phyloP scores from a whole-genome alignment of 2,329 filamentous ascomycete species.

The Rutstroemia sydowiana region DNA sequence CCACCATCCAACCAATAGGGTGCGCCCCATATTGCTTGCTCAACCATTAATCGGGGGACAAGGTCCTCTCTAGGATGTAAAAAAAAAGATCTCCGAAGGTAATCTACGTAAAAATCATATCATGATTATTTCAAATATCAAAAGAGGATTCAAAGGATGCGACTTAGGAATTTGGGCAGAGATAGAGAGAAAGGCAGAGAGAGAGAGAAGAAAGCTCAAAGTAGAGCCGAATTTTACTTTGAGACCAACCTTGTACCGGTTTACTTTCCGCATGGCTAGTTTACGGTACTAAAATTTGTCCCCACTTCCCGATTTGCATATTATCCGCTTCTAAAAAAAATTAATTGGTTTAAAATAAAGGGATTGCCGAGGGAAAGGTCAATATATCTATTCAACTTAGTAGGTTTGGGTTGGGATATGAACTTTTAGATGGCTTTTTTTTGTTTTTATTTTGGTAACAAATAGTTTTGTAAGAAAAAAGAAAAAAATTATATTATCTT shows the following conservation, averaged over 20 bases:
- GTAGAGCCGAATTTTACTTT: background rate
- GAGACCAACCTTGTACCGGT: background rate
- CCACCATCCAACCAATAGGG: slow-evolving; percentile 9
- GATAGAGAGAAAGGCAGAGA: background rate
- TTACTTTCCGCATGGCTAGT: background rate
- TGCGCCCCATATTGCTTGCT: slow-evolving; percentile 2
- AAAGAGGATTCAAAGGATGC: background rate
- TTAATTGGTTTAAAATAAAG: background rate
- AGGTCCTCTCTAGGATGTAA: background rate
- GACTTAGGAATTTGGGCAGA: background rate
- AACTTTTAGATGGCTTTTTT: too few relatives aligned
- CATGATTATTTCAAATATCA: background rate
- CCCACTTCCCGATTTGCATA: background rate
- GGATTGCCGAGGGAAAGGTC: background rate
- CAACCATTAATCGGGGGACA: background rate
- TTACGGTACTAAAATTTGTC: background rate
- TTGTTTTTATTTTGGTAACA: too few relatives aligned
- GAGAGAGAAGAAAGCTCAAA: background rate
- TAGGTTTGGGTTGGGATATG: too few relatives aligned
- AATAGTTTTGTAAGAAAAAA: too few relatives aligned
- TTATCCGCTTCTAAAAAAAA: background rate
- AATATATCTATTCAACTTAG: background rate
- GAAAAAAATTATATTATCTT: too few relatives aligned
- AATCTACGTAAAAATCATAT: background rate
- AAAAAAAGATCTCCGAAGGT: slow-evolving; percentile 9